Evolutionary conservation across 176 grass and related monocot genomes (phyloP).

Genomic region (Zoysia japonica): DNA sequence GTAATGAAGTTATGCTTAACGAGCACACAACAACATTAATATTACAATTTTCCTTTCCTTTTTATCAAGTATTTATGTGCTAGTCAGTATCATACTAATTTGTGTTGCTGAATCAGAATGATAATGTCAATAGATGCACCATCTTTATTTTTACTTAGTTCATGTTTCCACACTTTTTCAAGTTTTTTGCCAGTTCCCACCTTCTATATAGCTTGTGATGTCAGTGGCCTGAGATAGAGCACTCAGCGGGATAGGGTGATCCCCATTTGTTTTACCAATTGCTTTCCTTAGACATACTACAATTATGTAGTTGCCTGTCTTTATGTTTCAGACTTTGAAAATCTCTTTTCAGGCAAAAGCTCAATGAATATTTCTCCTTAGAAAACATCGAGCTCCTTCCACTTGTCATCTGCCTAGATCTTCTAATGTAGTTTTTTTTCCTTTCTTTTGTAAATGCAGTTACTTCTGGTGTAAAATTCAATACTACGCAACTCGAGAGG

Average conservation of each 20-base stretch:
- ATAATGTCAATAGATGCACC: not conserved
- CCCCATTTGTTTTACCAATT: not conserved
- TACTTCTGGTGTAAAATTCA: conserved; percentile 12
- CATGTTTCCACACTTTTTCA: too few species aligned
- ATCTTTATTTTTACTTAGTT: not conserved
- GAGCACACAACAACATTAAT: not conserved
- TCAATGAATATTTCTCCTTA: not conserved
- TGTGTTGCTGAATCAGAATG: conserved; percentile 3
- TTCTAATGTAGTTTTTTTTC: conserved; percentile 11
- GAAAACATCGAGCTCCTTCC: not conserved
- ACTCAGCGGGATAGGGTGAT: not conserved
- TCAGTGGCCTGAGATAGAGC: not conserved
- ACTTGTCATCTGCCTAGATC: not conserved
- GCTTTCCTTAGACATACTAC: not conserved
- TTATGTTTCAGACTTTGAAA: conserved; percentile 4
- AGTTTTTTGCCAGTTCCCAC: not conserved
- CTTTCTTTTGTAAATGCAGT: conserved; percentile 29
- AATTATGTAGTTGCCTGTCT: not conserved
- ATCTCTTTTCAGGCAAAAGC: not conserved
- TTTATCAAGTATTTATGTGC: conserved; percentile 18
- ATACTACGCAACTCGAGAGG: not conserved
- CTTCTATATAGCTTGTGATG: not conserved
- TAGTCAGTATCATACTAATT: conserved; percentile 11
- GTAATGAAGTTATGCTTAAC: not conserved
- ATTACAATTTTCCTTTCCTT: conserved; percentile 1